phyloP scores from a whole-genome alignment of 805 yeast genomes.

The Yamadazyma tumulicola region DNA sequence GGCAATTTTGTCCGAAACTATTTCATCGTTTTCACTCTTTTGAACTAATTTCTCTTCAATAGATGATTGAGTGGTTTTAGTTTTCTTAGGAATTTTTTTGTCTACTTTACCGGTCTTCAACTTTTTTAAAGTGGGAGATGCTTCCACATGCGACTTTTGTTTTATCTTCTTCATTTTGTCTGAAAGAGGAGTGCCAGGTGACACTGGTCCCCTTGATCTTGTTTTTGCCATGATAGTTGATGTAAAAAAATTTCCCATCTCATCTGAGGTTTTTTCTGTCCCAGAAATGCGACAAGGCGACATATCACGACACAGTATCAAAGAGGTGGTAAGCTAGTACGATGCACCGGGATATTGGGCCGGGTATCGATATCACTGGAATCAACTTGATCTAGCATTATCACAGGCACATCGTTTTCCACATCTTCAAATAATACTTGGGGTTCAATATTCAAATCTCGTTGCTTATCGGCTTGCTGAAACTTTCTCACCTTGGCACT shows the following conservation, averaged over 20 bases:
- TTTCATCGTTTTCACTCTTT: constrained; percentile 1
- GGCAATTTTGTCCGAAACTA: constrained; percentile 20
- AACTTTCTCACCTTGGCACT: constrained; percentile 32
- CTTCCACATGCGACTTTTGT: constrained; percentile 17
- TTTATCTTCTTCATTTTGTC: constrained; percentile 21
- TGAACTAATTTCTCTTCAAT: not conserved
- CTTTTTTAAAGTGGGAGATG: constrained; percentile 22
- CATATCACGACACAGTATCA: not conserved
- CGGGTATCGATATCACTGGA: constrained; percentile 1
- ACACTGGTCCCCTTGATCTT: constrained; percentile 25
- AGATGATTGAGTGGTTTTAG: no score
- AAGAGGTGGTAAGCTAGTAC: constrained; percentile 35
- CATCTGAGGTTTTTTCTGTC: constrained; percentile 11
- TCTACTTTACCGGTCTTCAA: constrained; percentile 16
- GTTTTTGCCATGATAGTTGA: constrained; percentile 26
- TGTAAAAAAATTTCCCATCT: constrained; percentile 12
- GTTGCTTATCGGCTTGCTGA: constrained; percentile 11
- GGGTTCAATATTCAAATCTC: constrained; percentile 27
- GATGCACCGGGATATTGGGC: constrained; percentile 19
- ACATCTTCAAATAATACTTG: constrained; percentile 36
- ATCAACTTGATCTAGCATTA: constrained; percentile 30
- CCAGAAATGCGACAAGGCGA: not conserved
- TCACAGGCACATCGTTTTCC: constrained; percentile 38
- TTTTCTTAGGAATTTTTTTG: constrained; percentile 11
- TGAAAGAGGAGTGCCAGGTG: constrained; percentile 25